Conservation (phyloP, 352 stramenopile genomes). For the Plasmopara halstedii region DNA sequence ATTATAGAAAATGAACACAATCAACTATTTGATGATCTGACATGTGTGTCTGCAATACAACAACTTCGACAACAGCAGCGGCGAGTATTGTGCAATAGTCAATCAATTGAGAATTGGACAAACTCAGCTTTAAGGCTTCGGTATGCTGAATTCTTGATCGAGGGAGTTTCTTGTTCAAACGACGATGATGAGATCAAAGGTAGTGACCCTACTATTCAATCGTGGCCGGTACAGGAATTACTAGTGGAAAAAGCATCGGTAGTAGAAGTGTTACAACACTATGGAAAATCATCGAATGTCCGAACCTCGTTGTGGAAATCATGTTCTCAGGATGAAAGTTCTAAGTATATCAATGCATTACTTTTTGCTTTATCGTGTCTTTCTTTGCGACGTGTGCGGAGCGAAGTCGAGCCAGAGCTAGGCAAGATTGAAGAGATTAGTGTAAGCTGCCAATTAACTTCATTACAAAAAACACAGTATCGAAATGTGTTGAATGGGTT, state of each 20-base stretch:
- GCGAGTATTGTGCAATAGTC: constrained; percentile 54
- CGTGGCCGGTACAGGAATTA: constrained; percentile 20
- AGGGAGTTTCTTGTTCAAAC: constrained; percentile 9
- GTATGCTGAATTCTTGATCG: constrained; percentile 48
- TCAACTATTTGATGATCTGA: constrained; percentile 32
- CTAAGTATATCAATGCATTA: constrained; percentile 31
- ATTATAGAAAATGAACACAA: constrained; percentile 67
- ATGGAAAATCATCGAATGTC: constrained; percentile 36
- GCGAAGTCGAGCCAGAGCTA: constrained; percentile 67
- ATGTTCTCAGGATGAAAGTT: constrained; percentile 18
- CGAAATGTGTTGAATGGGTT: constrained; percentile 53
- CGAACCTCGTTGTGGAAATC: constrained; percentile 39
- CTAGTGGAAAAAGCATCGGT: constrained; percentile 43
- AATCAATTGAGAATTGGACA: constrained; percentile 56
- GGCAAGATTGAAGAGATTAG: constrained; percentile 81
- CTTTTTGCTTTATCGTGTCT: constrained; percentile 53
- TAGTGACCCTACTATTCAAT: constrained; percentile 12
- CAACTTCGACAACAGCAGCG: constrained; percentile 39
- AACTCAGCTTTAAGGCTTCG: constrained; percentile 25
- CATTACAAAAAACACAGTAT: constrained; percentile 61
- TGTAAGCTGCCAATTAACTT: constrained; percentile 45
- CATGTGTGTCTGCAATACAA: constrained; percentile 32
- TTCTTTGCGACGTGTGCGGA: constrained; percentile 55
- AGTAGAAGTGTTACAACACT: constrained; percentile 30
- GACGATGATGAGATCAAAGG: constrained; percentile 4